These are phyloP conservation scores for Chalaropsis thielavioides DNA, from an alignment of 2,329 filamentous ascomycete species.

Conservation along the genomic window DNA sequence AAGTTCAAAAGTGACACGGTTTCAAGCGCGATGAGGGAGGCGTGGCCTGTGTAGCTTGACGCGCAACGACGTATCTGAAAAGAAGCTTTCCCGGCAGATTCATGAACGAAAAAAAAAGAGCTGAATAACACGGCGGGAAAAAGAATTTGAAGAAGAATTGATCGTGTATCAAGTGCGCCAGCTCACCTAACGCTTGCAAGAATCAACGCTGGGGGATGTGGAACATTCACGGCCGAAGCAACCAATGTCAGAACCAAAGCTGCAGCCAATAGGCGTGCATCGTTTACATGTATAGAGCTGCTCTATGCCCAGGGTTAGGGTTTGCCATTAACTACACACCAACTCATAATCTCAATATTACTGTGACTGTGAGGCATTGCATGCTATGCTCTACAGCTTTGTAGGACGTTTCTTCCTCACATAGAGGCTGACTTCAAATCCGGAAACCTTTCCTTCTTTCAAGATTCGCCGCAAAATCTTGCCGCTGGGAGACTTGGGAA, in stretches of 20 bases:
- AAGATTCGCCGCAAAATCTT: constrained; percentile 34
- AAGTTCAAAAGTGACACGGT: constrained; percentile 1
- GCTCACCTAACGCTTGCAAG: too few relatives aligned
- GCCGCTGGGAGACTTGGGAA: constrained; percentile 55
- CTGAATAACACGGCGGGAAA: too few relatives aligned
- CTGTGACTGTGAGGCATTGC: neutral
- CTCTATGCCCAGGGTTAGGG: neutral
- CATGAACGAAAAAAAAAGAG: neutral
- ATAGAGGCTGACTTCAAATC: constrained; percentile 26
- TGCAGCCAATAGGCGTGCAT: neutral
- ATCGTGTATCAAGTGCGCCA: too few relatives aligned
- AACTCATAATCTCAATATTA: neutral
- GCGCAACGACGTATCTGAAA: neutral
- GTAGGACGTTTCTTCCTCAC: constrained; percentile 15
- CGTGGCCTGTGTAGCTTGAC: neutral
- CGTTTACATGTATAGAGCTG: neutral
- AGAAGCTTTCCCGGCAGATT: neutral
- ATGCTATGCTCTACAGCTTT: constrained; percentile 15
- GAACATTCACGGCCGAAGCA: neutral
- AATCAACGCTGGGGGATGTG: too few relatives aligned
- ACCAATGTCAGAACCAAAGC: neutral
- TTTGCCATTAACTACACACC: neutral
- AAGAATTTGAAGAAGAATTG: too few relatives aligned
- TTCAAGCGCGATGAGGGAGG: neutral
- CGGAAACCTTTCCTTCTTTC: constrained; percentile 28